Conservation (phyloP, 208 protist species). For the Trypanosoma theileri region DNA sequence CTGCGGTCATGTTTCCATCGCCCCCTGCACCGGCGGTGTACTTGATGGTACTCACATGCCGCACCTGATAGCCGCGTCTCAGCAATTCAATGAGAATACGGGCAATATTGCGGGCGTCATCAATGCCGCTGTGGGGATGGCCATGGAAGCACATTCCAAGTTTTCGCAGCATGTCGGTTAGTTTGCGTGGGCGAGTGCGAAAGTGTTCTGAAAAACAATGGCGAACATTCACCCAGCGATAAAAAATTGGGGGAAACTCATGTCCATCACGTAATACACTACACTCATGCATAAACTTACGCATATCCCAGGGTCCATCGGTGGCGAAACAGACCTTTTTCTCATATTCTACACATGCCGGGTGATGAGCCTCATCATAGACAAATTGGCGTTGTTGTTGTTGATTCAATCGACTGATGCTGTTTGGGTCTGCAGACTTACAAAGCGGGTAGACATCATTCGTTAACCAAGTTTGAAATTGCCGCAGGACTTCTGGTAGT, state of each 20-base stretch:
- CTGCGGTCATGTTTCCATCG: conserved; percentile 27
- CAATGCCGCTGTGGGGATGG: conserved; percentile 86
- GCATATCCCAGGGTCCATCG: conserved; percentile 91
- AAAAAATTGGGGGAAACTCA: conserved; percentile 82
- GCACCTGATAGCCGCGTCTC: conserved; percentile 64
- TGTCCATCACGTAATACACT: conserved; percentile 73
- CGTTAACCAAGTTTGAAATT: conserved; percentile 69
- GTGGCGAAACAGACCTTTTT: conserved; percentile 83
- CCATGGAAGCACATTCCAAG: conserved; percentile 81
- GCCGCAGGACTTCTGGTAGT: conserved; percentile 56
- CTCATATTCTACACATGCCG: conserved; percentile 36
- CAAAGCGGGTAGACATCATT: conserved; percentile 73
- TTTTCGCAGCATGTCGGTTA: conserved; percentile 79
- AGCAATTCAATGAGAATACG: conserved; percentile 82
- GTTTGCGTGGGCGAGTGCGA: conserved; percentile 51
- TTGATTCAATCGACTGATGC: conserved; percentile 34
- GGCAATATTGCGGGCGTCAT: conserved; percentile 90
- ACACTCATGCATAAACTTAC: conserved; percentile 88
- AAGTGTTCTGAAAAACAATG: conserved; percentile 69
- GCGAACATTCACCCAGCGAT: conserved; percentile 90
- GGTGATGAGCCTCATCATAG: conserved; percentile 47
- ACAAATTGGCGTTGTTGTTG: conserved; percentile 50
- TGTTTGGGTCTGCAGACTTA: not conserved
- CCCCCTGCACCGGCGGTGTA: conserved; percentile 23
- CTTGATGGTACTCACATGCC: conserved; percentile 75